Evolutionary conservation across 2,329 filamentous ascomycete species (phyloP).

Genomic region (Microcyclospora pomicola): DNA sequence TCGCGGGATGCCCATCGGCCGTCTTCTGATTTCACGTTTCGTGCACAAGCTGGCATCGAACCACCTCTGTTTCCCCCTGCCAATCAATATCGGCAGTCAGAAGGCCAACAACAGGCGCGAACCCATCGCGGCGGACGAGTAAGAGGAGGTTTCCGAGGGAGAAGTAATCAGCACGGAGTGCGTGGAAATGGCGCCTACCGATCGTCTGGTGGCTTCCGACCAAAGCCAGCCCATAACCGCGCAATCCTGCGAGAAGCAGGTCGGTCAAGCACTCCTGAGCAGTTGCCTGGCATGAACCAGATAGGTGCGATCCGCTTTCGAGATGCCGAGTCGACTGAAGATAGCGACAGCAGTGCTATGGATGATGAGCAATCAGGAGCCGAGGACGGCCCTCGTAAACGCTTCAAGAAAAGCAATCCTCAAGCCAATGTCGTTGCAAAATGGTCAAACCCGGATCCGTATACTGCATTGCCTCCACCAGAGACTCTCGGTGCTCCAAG

Average conservation of each 20-base stretch:
- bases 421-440: slow-evolving; percentile 33
- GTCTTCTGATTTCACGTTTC: slow-evolving; percentile 14
- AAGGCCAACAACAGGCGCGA: neutral
- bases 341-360: slow-evolving; percentile 19
- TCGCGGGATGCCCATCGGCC: slow-evolving; percentile 1
- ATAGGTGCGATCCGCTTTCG: slow-evolving; percentile 28
- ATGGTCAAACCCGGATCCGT: slow-evolving; percentile 95
- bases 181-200: slow-evolving; percentile 2
- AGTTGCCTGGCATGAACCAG: slow-evolving; percentile 28
- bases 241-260: slow-evolving; percentile 27
- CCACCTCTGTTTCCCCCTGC: slow-evolving; percentile 12
- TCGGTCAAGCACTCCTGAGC: slow-evolving; percentile 31
- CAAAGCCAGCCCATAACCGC: slow-evolving; percentile 29
- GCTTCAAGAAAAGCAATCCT: slow-evolving; percentile 12
- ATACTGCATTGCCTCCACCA: slow-evolving; percentile 70
- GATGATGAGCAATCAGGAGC: slow-evolving; percentile 14
- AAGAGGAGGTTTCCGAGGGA: slow-evolving; percentile 3
- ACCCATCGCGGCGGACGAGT: neutral
- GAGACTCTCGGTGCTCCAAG: slow-evolving; percentile 62
- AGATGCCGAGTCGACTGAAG: slow-evolving; percentile 23
- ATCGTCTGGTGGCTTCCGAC: slow-evolving; percentile 7
- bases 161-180: slow-evolving; percentile 1
- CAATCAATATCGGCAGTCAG: slow-evolving; percentile 3
- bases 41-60: slow-evolving; percentile 6
- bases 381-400: slow-evolving; percentile 17